Percentiles rank a stretch among this genome's conserved stretches.
Conservation (phyloP, 169 alveolate genomes). For the Plasmodium vivax region DNA sequence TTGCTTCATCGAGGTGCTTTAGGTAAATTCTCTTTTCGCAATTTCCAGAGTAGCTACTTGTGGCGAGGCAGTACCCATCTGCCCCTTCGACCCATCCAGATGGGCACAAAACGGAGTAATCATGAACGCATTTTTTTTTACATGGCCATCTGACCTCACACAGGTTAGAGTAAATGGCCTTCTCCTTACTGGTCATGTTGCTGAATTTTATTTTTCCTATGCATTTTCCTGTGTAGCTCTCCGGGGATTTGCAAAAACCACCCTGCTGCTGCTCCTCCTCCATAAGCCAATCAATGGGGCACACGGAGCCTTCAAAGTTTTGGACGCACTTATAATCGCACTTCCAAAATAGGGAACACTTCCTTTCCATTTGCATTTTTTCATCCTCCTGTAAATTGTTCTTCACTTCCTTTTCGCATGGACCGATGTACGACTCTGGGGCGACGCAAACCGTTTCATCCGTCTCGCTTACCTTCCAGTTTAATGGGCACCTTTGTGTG, state of each 20-base stretch:
- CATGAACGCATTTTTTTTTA: slow-evolving; percentile 77
- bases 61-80: slow-evolving; percentile 70
- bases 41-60: slow-evolving; percentile 44
- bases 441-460: slow-evolving; percentile 71
- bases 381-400: slow-evolving; percentile 42
- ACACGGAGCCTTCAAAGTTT: slow-evolving; percentile 46
- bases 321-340: slow-evolving; percentile 61
- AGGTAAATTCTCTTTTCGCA: slow-evolving; percentile 45
- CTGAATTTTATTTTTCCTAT: slow-evolving; percentile 33
- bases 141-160: slow-evolving; percentile 74
- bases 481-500: slow-evolving; percentile 55
- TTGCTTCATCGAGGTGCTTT: slow-evolving; percentile 40
- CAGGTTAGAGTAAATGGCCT: slow-evolving; percentile 59
- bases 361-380: slow-evolving; percentile 52
- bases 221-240: slow-evolving; percentile 76
- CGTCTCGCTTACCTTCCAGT: slow-evolving; percentile 35
- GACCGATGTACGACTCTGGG: slow-evolving; percentile 80
- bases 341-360: slow-evolving; percentile 57
- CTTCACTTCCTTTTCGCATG: slow-evolving; percentile 73
- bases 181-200: slow-evolving; percentile 59
- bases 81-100: slow-evolving; percentile 80
- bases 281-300: slow-evolving; percentile 82
- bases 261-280: slow-evolving; percentile 1
- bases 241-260: slow-evolving; percentile 79
- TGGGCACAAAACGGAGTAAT: slow-evolving; percentile 83